Evolutionary conservation across 2,329 filamentous ascomycete species (phyloP), one percentile per base, ranked within the genome.

Genomic region (Apiospora sp.): DNA sequence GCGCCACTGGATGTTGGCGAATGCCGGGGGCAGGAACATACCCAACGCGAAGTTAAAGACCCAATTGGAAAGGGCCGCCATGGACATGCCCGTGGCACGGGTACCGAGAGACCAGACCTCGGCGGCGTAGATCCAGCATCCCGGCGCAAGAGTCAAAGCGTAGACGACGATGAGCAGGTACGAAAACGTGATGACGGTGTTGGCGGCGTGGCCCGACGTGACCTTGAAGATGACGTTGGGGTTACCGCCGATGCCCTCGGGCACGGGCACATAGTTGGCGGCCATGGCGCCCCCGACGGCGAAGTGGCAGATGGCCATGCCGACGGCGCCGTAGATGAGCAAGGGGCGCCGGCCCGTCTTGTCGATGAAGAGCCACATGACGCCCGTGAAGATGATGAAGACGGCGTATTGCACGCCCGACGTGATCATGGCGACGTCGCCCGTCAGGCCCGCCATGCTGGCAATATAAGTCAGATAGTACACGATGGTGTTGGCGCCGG

Each of bases 121-220:
- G 22, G 89, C 88, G 0, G 89, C 88, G 76, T 93, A 92, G 64
- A 92, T 87, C 90, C 91, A 92, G 71, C 87, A 89, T 3, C 91
- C 88, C 0, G 90, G 90, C 0, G 89, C 90, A 24, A 91, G 85
- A 0, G 90, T 92, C n/a, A 91, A 83, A 1, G 89, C 87, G 78
- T 92, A 92, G 74, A 90, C 84, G 75, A 91, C 86, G 77, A 92
- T 89, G 72, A 92, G 86, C 22, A 92, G 84, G 78, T 92, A 92
- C 69, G 87, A 90, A 76, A 92, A 92, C 27, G 89, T 88, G 74
- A 92, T 92, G 71, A 93, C 88, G 1, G 87, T 87, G 77, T 92
- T 86, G 27, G 90, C 88, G 16, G 88, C 84, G 0, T 83, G 73
- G 24, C 88, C 89, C 0, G 77, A 46, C 51, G 77, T 81, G 3